Conservation (phyloP, 805 yeast species). For the Myxozyma vanderwaltii region DNA sequence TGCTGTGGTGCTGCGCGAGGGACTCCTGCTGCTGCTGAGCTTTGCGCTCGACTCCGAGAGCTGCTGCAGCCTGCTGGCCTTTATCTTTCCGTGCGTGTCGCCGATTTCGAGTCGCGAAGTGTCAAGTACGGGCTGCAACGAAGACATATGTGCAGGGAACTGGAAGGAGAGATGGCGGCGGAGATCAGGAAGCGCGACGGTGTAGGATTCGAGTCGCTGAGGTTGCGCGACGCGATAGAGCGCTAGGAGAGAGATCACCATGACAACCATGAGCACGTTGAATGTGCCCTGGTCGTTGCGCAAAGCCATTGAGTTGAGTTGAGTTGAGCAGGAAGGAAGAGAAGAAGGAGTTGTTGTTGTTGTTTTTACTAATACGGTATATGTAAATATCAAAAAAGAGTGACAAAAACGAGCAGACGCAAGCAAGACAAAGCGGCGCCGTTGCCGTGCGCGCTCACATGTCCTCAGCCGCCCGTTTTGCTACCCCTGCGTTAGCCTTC, state of each 20-base stretch:
- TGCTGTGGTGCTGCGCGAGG: background rate
- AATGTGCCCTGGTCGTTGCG: constrained; percentile 5
- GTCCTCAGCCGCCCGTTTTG: too few relatives aligned
- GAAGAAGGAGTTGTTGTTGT: too few relatives aligned
- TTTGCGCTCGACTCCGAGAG: constrained; percentile 4
- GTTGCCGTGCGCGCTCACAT: too few relatives aligned
- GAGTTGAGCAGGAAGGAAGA: too few relatives aligned
- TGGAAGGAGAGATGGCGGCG: constrained; percentile 16
- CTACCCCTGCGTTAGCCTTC: too few relatives aligned
- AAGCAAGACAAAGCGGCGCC: too few relatives aligned
- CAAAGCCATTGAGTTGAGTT: background rate
- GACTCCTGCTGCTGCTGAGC: background rate
- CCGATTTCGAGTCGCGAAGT: background rate
- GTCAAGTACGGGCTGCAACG: background rate
- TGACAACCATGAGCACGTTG: constrained; percentile 5
- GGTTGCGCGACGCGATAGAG: constrained; percentile 14
- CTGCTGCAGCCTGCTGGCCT: background rate
- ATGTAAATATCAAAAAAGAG: too few relatives aligned
- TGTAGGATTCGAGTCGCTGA: constrained; percentile 10
- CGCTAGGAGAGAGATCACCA: constrained; percentile 11
- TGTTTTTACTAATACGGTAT: too few relatives aligned
- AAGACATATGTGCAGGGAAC: background rate
- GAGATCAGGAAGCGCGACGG: constrained; percentile 14
- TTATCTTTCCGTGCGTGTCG: background rate
- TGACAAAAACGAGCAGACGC: too few relatives aligned